A percentile compares a stretch with the other conserved stretches of the same genome.
Conservation (phyloP, 441 rosid species). For the Syzygium syzygioides region DNA sequence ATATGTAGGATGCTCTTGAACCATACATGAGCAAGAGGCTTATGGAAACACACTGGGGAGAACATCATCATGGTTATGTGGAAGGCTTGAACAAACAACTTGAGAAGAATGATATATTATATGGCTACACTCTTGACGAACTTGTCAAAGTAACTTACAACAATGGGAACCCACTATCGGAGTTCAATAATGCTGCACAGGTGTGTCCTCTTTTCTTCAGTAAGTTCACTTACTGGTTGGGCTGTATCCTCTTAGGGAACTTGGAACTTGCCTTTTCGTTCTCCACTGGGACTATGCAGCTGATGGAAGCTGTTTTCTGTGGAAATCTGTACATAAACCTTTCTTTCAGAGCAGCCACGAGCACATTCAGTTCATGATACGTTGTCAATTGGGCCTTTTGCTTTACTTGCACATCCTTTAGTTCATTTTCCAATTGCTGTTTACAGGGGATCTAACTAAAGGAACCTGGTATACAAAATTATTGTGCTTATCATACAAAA, state of each 20-base stretch:
- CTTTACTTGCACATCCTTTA: neutral
- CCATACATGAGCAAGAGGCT: constrained; percentile 75
- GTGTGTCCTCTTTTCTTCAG: constrained; percentile 15
- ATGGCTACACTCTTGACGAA: constrained; percentile 80
- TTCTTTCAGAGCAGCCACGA: neutral
- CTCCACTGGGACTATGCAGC: neutral
- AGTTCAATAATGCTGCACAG: constrained; percentile 86
- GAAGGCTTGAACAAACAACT: constrained; percentile 68
- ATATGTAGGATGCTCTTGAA: constrained; percentile 75
- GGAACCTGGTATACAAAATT: neutral
- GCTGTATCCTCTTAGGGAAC: neutral
- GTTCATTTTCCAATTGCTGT: neutral
- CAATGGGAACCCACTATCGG: constrained; percentile 71
- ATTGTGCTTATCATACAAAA: neutral
- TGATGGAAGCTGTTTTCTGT: neutral
- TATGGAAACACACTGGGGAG: constrained; percentile 76
- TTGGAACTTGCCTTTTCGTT: neutral
- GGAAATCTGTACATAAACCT: neutral
- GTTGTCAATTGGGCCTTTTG: neutral
- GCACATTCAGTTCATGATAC: neutral
- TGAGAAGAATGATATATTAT: constrained; percentile 46
- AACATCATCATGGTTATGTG: constrained; percentile 55
- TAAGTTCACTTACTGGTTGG: neutral
- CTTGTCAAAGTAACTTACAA: constrained; percentile 76
- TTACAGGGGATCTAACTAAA: neutral